phyloP scores from a whole-genome alignment of 202 grass and related monocot genomes.

The Schoenoplectus tabernaemontani region DNA sequence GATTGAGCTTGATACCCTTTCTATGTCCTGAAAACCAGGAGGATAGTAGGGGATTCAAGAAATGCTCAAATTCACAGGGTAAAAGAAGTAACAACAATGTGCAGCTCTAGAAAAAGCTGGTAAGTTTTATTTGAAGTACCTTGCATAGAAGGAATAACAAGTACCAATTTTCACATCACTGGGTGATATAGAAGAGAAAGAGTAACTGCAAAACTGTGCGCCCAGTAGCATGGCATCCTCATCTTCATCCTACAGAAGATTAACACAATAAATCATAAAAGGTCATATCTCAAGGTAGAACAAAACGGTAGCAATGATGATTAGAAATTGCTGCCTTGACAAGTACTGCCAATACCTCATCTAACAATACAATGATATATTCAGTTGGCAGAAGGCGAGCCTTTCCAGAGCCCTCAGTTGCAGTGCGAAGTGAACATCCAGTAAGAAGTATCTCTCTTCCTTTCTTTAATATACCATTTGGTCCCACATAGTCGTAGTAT shows the following conservation, averaged over 20 bases:
- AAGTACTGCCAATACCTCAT: constrained; percentile 50
- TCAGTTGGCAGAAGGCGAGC: constrained; percentile 86
- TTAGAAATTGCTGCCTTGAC: background rate
- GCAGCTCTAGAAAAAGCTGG: background rate
- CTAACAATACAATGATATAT: constrained; percentile 79
- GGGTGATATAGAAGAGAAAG: constrained; percentile 66
- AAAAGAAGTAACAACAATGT: constrained; percentile 1
- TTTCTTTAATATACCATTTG: constrained; percentile 73
- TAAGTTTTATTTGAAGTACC: constrained; percentile 31
- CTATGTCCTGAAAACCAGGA: background rate
- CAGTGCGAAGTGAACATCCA: constrained; percentile 85
- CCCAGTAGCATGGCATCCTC: constrained; percentile 91
- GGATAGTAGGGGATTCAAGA: background rate
- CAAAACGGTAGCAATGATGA: background rate
- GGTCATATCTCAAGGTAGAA: background rate
- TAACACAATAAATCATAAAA: constrained; percentile 1
- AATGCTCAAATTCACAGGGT: background rate
- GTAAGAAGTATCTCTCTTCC: constrained; percentile 79
- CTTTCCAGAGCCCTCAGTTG: constrained; percentile 56
- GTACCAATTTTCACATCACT: constrained; percentile 41
- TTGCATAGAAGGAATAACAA: constrained; percentile 90
- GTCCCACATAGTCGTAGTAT: constrained; percentile 71
- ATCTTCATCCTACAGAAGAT: constrained; percentile 59
- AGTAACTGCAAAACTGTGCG: constrained; percentile 81
- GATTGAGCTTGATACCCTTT: background rate